These are phyloP conservation scores for Nicotiana noctiflora DNA, from an alignment of 257 asterid species.

Conservation along the genomic window DNA sequence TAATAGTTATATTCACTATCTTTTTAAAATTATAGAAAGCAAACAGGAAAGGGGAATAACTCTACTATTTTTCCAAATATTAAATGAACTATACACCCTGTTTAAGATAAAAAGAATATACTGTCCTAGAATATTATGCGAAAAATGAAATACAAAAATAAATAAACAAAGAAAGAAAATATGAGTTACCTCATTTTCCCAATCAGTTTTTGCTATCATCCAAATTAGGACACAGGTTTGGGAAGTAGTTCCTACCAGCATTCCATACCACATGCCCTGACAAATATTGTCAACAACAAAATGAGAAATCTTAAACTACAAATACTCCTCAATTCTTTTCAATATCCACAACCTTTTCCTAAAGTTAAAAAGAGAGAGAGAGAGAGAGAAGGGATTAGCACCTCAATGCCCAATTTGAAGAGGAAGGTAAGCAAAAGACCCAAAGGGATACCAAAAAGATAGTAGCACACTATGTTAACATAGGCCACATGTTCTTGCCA, in stretches of 20 bases:
- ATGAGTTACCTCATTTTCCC: constrained; percentile 6
- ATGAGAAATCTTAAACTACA: background rate
- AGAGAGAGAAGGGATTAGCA: background rate
- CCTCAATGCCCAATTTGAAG: constrained; percentile 10
- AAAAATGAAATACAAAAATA: background rate
- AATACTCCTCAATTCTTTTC: too few species aligned
- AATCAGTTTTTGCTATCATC: constrained; percentile 6
- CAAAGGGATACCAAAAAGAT: constrained; percentile 14
- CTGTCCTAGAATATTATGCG: background rate
- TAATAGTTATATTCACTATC: too few species aligned
- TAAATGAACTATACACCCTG: too few species aligned
- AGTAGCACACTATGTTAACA: constrained; percentile 11
- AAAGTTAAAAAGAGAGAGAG: background rate
- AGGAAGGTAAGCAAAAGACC: background rate
- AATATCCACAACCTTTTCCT: background rate
- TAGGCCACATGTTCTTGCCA: constrained; percentile 18
- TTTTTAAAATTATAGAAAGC: too few species aligned
- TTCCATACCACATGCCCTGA: constrained; percentile 18
- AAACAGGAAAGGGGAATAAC: too few species aligned
- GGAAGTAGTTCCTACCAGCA: constrained; percentile 3
- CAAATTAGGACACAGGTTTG: constrained; percentile 8
- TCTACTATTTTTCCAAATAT: too few species aligned
- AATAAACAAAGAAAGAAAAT: background rate
- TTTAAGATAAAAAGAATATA: too few species aligned
- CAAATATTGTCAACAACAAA: background rate